Evolutionary conservation across 129 eudicot species (phyloP), one percentile per base, ranked within the genome.

Genomic region (Smallanthus sonchifolius): DNA sequence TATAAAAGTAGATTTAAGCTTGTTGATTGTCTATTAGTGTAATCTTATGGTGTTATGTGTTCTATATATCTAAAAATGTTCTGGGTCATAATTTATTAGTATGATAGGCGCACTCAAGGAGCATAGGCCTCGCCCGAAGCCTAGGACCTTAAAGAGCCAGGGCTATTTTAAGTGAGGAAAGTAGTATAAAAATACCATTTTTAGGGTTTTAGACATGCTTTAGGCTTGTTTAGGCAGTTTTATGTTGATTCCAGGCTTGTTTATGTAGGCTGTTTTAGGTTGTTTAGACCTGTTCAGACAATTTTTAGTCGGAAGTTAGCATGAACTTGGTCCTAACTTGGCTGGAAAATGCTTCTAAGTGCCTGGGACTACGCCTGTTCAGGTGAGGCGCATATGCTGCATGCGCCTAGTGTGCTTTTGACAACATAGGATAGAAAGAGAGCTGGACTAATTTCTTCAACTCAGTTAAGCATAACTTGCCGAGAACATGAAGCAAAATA

Each of bases 31-130:
- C 19, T 70, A 57, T 74, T 61, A 42, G 10, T 44, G 32, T 60
- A 36, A 70, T 70, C 77, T 38, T 28, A 14, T 60, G 57, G 39
- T 39, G 20, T 57, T 8, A 13, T 73, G 38, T 60, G 39, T 72
- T 56, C 11, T 45, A 9, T 66, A 42, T 66, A 40, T 66, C 15
- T 47, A 2, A 67, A 32, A 24, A 9, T 42, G 38, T 67, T 66
- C 6, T 2, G 34, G 19, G 30, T 67, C 37, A 62, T 10, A 9
- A 16, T 35, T 49, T 15, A 5, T 17, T 19, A 30, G 45, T 17
- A 30, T 28, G 38, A 28, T 11, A 59, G 65, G 30, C 30, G 7
- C 44, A 40, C 44, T 40, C 44, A 40, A 39, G 43, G 43, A 8
- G 43, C 30, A 24, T 24, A 24, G 30, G 30, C 30, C 30, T 24